phyloP scores from a whole-genome alignment of 176 grass and related monocot genomes.

The Oryza glumipatula region DNA sequence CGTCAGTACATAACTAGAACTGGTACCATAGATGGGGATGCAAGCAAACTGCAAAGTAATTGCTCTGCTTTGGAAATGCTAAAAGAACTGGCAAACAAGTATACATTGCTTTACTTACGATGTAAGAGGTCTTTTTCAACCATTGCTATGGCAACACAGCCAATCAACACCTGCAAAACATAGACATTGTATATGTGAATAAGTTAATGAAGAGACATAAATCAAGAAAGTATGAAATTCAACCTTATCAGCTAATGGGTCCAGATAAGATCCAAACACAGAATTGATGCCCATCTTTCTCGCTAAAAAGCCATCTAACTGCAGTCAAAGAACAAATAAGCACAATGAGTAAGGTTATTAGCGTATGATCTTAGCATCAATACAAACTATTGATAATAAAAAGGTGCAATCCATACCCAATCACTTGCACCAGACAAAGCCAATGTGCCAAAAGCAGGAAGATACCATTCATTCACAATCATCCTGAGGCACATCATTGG shows the following conservation, averaged over 20 bases:
- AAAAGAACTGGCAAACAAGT: constrained; percentile 4
- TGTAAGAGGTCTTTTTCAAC: constrained; percentile 84
- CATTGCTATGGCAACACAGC: constrained; percentile 80
- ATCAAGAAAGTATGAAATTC: constrained; percentile 22
- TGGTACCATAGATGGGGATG: neutral
- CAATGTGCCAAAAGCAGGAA: constrained; percentile 83
- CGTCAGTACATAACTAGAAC: neutral
- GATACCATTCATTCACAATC: constrained; percentile 88
- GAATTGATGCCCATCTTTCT: constrained; percentile 96
- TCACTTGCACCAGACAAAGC: constrained; percentile 86
- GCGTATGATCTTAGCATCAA: constrained; percentile 5
- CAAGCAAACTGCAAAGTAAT: constrained; percentile 1
- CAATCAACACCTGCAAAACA: constrained; percentile 77
- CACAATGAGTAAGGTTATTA: constrained; percentile 28
- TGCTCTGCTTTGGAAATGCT: neutral
- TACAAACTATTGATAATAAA: constrained; percentile 16
- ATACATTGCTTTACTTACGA: constrained; percentile 52
- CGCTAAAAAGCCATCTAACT: constrained; percentile 97
- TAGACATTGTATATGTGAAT: constrained; percentile 23
- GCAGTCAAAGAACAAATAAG: constrained; percentile 40
- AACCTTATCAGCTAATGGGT: constrained; percentile 96
- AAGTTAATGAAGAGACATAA: constrained; percentile 33
- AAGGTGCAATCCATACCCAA: constrained; percentile 65
- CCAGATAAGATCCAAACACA: constrained; percentile 92
- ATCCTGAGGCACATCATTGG: constrained; percentile 58